phyloP scores from a whole-genome alignment of 1,284 basidiomycete species.

The Irpex rosettiformis region DNA sequence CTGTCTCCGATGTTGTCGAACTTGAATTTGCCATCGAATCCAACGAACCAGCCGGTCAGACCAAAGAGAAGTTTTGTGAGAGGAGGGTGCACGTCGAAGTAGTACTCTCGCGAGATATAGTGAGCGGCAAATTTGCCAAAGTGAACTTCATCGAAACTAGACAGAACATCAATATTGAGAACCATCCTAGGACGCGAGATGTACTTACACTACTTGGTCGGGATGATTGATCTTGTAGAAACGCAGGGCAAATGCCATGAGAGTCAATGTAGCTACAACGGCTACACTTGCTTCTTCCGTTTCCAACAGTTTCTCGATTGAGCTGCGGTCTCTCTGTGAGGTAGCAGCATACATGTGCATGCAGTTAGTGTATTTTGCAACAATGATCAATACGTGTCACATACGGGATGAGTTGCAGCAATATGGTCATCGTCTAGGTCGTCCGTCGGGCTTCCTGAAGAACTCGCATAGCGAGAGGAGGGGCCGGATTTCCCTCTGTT shows the following conservation, averaged over 20 bases:
- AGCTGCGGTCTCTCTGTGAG: conserved; percentile 37
- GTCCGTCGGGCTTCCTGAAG: conserved; percentile 6
- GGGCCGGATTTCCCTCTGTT: conserved; percentile 11
- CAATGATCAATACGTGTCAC: conserved; percentile 28
- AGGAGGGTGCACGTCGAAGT: conserved; percentile 99
- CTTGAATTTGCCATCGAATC: conserved; percentile 91
- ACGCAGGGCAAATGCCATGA: conserved; percentile 74
- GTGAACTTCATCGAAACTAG: conserved; percentile 94
- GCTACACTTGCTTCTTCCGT: conserved; percentile 54
- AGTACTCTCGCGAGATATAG: conserved; percentile 90
- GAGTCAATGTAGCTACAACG: conserved; percentile 62
- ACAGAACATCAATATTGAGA: not conserved
- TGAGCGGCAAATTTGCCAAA: conserved; percentile 94
- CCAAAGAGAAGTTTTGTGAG: conserved; percentile 93
- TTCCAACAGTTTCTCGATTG: conserved; percentile 58
- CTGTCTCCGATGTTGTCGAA: conserved; percentile 97
- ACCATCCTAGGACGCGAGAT: conserved; percentile 1
- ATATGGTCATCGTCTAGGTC: conserved; percentile 25
- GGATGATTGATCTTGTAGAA: conserved; percentile 95
- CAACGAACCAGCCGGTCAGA: conserved; percentile 92
- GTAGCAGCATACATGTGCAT: conserved; percentile 3
- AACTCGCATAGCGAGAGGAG: conserved; percentile 1
- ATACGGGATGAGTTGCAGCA: conserved; percentile 23
- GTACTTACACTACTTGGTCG: conserved; percentile 87
- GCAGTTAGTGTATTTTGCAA: conserved; percentile 1